Evolutionary conservation across 1,139 yeast genomes (phyloP), one percentile per base, ranked within the genome.

Genomic region (Nakaseomyces delphensis): DNA sequence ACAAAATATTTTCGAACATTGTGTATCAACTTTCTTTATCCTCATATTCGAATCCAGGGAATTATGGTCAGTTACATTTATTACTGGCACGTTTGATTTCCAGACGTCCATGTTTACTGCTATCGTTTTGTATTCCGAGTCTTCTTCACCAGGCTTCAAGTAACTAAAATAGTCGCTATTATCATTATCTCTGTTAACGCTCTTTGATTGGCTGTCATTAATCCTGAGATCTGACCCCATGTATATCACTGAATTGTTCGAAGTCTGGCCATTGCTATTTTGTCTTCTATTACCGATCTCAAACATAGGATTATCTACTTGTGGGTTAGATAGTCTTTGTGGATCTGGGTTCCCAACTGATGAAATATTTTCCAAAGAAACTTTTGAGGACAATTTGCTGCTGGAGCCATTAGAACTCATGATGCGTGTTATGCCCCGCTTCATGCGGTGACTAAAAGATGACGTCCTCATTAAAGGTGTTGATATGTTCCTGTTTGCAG

Each of bases 361-460:
- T 5, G 36, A 19, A 18, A 33, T 16, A 21, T 20, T 15, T 7
- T 33, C 37, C 25, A 13, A 6, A 9, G 37, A 21, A 7, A 21
- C 4, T 20, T 33, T 33, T 2, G 25, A 20, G 10, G 37, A 33
- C 3, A 33, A 7, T 13, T 16, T 33, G 13, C 3, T 13, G 13
- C 16, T 21, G 4, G 37, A 33, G 6, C 37, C 37, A 33, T 53
- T 46, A 28, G 48, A 43, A 33, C 57, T 53, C 23, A 57, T 53
- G 16, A 57, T 56, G 38, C 59, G 48, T 6, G 60, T 49, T 18
- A 57, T 43, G 7, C 61, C 55, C 33, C 50, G 49, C 36, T 50
- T 56, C 36, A 57, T 55, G 33, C 54, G 53, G 19, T 33, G 37
- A 33, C 37, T 33, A 4, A 33, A 33, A 16, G 45, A 33, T 20